Evolutionary conservation across 352 stramenopile genomes (phyloP).

Genomic region (Phytophthora uliginosa): DNA sequence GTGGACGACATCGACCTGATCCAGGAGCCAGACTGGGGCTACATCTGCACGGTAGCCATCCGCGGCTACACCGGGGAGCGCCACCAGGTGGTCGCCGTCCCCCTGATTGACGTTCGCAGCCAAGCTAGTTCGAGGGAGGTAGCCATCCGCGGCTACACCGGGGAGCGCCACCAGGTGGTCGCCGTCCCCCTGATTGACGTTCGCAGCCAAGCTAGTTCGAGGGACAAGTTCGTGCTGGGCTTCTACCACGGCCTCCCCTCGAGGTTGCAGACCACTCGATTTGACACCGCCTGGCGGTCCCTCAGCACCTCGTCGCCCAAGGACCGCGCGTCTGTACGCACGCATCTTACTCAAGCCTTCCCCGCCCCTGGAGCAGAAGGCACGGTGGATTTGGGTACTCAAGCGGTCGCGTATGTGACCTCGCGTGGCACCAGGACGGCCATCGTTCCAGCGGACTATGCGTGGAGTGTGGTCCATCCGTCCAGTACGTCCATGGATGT

Average conservation of each 20-base stretch:
- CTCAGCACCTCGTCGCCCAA: no score
- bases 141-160: background rate
- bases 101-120: background rate
- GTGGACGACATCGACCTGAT: slow-evolving; percentile 11
- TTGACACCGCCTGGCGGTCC: slow-evolving; percentile 6
- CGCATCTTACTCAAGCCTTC: no score
- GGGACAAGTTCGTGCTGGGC: slow-evolving; percentile 1
- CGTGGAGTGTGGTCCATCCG: no score
- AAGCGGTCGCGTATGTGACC: no score
- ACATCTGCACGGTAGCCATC: slow-evolving; percentile 12
- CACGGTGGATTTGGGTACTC: no score
- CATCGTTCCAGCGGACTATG: no score
- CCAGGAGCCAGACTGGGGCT: background rate
- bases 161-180: background rate
- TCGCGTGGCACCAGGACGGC: no score
- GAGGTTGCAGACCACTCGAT: background rate
- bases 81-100: background rate
- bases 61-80: background rate
- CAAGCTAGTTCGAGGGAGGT: slow-evolving; percentile 2
- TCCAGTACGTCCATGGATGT: no score
- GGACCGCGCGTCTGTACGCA: no score
- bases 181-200: background rate
- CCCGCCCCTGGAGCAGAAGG: no score
- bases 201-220: background rate
- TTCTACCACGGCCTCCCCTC: background rate